phyloP scores from a whole-genome alignment of 2,329 filamentous ascomycete species.

The Botryotinia globosa region DNA sequence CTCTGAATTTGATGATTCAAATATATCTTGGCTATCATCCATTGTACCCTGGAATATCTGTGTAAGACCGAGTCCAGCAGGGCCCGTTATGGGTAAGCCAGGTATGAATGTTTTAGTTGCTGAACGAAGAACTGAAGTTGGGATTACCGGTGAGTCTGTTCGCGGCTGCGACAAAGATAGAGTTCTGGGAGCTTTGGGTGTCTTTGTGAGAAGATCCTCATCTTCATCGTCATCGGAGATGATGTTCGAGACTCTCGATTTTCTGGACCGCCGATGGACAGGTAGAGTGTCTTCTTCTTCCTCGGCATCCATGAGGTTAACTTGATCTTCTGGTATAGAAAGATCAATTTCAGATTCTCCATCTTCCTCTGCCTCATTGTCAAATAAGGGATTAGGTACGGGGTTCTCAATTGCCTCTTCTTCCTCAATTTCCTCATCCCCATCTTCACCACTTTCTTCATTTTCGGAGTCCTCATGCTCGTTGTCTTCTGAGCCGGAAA shows the following conservation, averaged over 20 bases:
- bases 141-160: conserved; percentile 48
- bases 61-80: conserved; percentile 71
- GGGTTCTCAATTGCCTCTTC: conserved; percentile 45
- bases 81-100: conserved; percentile 58
- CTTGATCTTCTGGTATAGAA: conserved; percentile 36
- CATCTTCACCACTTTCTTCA: conserved; percentile 37
- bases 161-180: conserved; percentile 39
- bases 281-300: conserved; percentile 36
- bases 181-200: conserved; percentile 25
- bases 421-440: conserved; percentile 40
- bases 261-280: conserved; percentile 24
- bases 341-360: conserved; percentile 36
- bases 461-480: conserved; percentile 39
- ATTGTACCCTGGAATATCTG: conserved; percentile 91
- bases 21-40: conserved; percentile 56
- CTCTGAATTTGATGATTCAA: conserved; percentile 26
- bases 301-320: conserved; percentile 31
- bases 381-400: conserved; percentile 34
- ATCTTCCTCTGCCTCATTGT: conserved; percentile 41
- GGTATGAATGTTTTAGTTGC: conserved; percentile 69
- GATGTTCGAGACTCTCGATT: conserved; percentile 33
- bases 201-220: conserved; percentile 35
- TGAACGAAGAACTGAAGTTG: conserved; percentile 64
- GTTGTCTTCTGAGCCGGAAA: conserved; percentile 41
- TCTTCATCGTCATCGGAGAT: conserved; percentile 46